Base-by-base conservation (phyloP, 306 rosid species). In the Myrica gale region DNA sequence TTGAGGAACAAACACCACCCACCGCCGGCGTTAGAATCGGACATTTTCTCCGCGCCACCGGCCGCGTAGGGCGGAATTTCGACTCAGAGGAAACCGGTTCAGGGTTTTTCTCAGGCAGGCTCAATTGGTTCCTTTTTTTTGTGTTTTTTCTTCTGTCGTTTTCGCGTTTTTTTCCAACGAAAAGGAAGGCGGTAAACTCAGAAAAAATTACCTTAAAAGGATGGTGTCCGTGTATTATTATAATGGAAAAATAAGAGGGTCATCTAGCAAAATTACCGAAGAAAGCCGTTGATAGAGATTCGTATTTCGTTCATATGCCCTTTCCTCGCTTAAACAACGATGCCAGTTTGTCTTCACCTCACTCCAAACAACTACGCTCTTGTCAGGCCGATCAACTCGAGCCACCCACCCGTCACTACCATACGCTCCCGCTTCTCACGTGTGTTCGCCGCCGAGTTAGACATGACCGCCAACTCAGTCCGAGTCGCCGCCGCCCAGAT, bases 401-500 rank as follows among this genome's bases (percentile, higher is more conserved):
- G 66, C 17, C 80, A 9, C 50, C 41, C 23, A 42, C 20, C 11
- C 83, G 4, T 15, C 73, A 39, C 79, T 47, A 75, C 74, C 74
- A 51, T 68, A 17, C 68, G 51, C 62, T 58, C 46, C 9, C 80
- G 20, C 13, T 70, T 53, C 52, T 19, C 69, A 7, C 68, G 39
- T 5, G 75, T 78, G 5, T 6, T 45, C 63, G 51, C 81, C 68
- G 81, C 80, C 74, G 84, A 65, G 48, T 81, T 82, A n/a, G 45
- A 82, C 80, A 92, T 90, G 99, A 85, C 92, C 57, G 54, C 84
- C 26, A 85, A 79, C 86, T 75, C 97, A 10, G 73, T 90, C 81
- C 84, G 97, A 79, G 93, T 95, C 42, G 99, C 99, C 51, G 99
- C 96, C 12, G 97, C 90, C 75, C 97, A 95, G 86, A 95, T 95